Evolutionary conservation across 179 eudicot species (phyloP), one percentile per base, ranked within the genome.

Genomic region (Spergularia azorica): DNA sequence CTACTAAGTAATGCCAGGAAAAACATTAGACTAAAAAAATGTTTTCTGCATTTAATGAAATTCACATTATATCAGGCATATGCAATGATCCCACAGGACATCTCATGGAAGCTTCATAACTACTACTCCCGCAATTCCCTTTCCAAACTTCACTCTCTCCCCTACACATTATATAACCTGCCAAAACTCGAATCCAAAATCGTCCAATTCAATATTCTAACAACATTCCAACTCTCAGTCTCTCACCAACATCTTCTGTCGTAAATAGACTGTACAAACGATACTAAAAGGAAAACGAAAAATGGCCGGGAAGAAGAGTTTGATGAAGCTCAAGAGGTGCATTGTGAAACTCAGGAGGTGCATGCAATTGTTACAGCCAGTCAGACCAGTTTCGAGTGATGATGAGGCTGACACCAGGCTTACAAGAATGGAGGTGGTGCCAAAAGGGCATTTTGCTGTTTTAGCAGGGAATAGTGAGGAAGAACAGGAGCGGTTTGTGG

Each of bases 401-500:
- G 85, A 79, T 4, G 77, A 48, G 3, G 41, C 38, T 4, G 46
- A 15, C 0, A 16, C n/a, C 10, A 20, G 65, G 7, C 74, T 70
- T 26, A 16, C 48, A 11, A 55, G 12, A 9, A 38, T 59, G 1
- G 67, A 52, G 63, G 38, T 76, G 72, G 79, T 83, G 16, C 88
- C 84, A 7, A 87, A 83, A 74, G 95, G 95, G 20, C 87, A 89
- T 71, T 89, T 90, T 65, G 88, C 81, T n/a, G 83, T 90, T 43
- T 70, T 81, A 41, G 85, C 88, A 9, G 83, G 70, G 18, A 71
- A 84, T 9, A 84, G 63, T 4, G 74, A 74, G 60, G 78, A 79
- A 38, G 86, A 81, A 18, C 79, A 71, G 4, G 79, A 72, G 60
- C 79, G 89, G 74, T 89, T 87, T 61, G 79, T 84, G 32, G 71